Conservation (phyloP, 2,329 filamentous ascomycete genomes). For the Talaromyces sp. region DNA sequence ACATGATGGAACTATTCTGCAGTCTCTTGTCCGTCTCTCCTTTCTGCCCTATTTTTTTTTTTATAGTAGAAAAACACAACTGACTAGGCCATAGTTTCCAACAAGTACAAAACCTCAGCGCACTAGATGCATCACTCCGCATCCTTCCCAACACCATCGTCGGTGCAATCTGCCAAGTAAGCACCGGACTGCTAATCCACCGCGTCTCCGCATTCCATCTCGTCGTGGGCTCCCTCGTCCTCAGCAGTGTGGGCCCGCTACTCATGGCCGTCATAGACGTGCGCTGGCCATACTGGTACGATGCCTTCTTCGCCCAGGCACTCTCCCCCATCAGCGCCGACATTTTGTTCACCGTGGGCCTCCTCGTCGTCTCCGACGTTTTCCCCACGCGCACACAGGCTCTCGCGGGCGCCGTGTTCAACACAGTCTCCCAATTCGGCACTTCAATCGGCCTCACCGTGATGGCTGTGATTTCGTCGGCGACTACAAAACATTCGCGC, state of each 20-base stretch:
- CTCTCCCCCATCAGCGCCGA: constrained; percentile 43
- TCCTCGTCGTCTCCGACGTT: constrained; percentile 51
- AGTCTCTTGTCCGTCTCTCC: constrained; percentile 18
- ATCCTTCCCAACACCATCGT: constrained; percentile 42
- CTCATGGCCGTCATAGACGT: constrained; percentile 45
- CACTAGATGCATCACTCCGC: constrained; percentile 42
- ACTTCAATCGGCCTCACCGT: constrained; percentile 50
- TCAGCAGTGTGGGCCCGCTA: constrained; percentile 37
- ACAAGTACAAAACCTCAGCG: constrained; percentile 42
- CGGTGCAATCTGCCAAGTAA: constrained; percentile 36
- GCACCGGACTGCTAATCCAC: constrained; percentile 45
- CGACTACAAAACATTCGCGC: constrained; percentile 33
- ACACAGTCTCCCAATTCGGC: constrained; percentile 55
- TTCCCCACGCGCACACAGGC: constrained; percentile 57
- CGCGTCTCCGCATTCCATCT: constrained; percentile 40
- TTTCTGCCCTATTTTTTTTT: background rate
- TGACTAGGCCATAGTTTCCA: constrained; percentile 33
- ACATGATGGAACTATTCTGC: constrained; percentile 21
- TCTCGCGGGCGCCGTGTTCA: constrained; percentile 59
- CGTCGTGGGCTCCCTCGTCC: constrained; percentile 31
- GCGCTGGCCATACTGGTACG: constrained; percentile 45
- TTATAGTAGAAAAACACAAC: background rate
- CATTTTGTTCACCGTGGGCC: constrained; percentile 53
- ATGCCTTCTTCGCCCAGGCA: constrained; percentile 40
- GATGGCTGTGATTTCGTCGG: constrained; percentile 42